Base-by-base conservation (phyloP, 2,329 filamentous ascomycete genomes). In the Metarhizium sp. region DNA sequence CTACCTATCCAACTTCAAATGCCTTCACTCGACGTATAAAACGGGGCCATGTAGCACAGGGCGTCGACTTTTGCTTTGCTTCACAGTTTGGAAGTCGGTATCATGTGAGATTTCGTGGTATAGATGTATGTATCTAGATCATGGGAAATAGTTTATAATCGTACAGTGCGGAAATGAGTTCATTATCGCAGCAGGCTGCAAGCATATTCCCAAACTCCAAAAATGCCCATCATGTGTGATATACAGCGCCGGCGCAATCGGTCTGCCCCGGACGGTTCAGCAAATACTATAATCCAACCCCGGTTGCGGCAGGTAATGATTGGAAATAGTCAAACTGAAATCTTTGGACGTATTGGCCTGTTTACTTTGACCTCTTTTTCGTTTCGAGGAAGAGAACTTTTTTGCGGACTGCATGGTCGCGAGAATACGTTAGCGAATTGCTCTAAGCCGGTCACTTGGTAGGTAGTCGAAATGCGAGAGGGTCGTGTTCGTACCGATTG, bases 351-450 rank as follows among this genome's bases (percentile, higher is more conserved):
- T 5, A 13, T 16, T 48, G 20, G 18, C 18, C 14, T 18, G 50
- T 34, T 65, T 73, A 80, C 73, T 81, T 85, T 55, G 80, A 79
- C 70, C 86, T 87, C 69, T 90, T 87, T 70, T 95, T 96, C 68
- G 89, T 85, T 71, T 99, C 94, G 56, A 97, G 81, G 74, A 99
- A 99, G 34, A 99, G 80, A 36, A 99, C 94, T 75, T 96, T 88
- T 78, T 92, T 90, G 71, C 91, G 88, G 55, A 99, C 94, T 95
- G 63, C 34, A 62, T 50, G 47, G 18, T 20, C 2, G 10, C 4
- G 30, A 40, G 47, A 50, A 45, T 57, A 36, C 58, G 43, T 40
- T 45, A 58, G 55, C 25, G 4, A 3, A 43, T 20, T 34, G 18
- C 3, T 13, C 34, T 25, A 25, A n/a, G 18, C 18, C 11, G 0